Conservation (phyloP, 1,139 yeast species). For the Pneumocystis sp. region DNA sequence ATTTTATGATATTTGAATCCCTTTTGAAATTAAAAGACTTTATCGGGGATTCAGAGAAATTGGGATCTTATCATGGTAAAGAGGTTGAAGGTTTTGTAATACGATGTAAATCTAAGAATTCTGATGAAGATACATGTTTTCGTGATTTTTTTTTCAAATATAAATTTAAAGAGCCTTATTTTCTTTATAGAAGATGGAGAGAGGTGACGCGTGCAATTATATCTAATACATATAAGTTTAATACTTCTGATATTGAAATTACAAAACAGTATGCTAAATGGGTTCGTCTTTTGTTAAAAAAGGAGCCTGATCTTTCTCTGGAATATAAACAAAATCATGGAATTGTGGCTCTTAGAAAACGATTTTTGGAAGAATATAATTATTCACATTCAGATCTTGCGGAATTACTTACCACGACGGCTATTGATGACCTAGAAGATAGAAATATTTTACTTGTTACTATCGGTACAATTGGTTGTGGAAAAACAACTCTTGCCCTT, state of each 20-base stretch:
- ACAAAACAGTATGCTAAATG: slow-evolving; percentile 57
- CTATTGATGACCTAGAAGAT: background rate
- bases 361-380: slow-evolving; percentile 37
- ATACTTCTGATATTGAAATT: slow-evolving; percentile 38
- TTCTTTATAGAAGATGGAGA: slow-evolving; percentile 78
- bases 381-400: slow-evolving; percentile 33
- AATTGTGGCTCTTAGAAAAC: slow-evolving; percentile 53
- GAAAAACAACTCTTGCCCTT: slow-evolving; percentile 71
- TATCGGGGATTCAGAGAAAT: slow-evolving; percentile 41
- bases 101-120: slow-evolving; percentile 34
- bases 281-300: slow-evolving; percentile 22
- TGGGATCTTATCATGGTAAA: slow-evolving; percentile 54
- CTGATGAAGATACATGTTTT: background rate
- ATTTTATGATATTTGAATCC: slow-evolving; percentile 29
- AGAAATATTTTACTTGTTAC: slow-evolving; percentile 43
- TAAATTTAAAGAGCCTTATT: slow-evolving; percentile 90
- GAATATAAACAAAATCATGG: slow-evolving; percentile 48
- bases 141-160: slow-evolving; percentile 70
- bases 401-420: slow-evolving; percentile 2
- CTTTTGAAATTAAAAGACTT: slow-evolving; percentile 35
- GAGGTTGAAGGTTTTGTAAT: slow-evolving; percentile 93
- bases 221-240: slow-evolving; percentile 27
- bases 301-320: slow-evolving; percentile 32
- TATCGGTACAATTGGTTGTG: slow-evolving; percentile 86
- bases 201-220: slow-evolving; percentile 62